Percentiles rank a stretch among this genome's conserved stretches.
Conservation (phyloP, 495 filamentous ascomycete species). For the Viridothelium virens region DNA sequence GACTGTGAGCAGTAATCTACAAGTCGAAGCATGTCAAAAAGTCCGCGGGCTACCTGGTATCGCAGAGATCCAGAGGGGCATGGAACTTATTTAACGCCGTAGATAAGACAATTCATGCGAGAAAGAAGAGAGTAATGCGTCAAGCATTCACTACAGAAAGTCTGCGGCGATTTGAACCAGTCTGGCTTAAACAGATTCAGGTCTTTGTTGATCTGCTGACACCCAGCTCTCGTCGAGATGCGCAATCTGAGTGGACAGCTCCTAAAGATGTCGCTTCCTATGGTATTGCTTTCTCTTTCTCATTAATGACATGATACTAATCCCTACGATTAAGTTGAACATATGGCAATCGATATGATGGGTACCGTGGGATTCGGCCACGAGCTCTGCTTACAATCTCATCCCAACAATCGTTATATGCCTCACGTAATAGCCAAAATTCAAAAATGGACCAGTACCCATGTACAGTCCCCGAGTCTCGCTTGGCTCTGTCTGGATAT, state of each 20-base stretch:
- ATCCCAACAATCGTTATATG: background rate
- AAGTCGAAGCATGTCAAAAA: background rate
- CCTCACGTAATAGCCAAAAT: background rate
- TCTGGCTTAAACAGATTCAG: background rate
- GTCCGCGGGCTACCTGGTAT: background rate
- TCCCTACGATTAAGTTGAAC: background rate
- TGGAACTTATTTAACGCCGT: background rate
- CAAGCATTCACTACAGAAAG: background rate
- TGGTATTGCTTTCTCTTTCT: background rate
- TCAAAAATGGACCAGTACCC: background rate
- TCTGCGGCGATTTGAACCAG: background rate
- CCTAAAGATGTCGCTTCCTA: background rate
- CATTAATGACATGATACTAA: background rate
- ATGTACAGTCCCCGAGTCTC: background rate
- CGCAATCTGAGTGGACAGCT: background rate
- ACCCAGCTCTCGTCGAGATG: background rate
- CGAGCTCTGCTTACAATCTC: background rate
- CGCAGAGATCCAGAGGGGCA: background rate
- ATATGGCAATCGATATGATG: background rate
- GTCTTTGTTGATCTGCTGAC: background rate
- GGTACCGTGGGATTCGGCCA: background rate
- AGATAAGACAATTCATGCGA: background rate
- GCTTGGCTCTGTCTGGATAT: background rate
- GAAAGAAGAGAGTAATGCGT: background rate
- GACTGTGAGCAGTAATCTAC: background rate